Evolutionary conservation across 208 protist species (phyloP), one percentile per base, ranked within the genome.

Genomic region (Endotrypanum monterogeii): DNA sequence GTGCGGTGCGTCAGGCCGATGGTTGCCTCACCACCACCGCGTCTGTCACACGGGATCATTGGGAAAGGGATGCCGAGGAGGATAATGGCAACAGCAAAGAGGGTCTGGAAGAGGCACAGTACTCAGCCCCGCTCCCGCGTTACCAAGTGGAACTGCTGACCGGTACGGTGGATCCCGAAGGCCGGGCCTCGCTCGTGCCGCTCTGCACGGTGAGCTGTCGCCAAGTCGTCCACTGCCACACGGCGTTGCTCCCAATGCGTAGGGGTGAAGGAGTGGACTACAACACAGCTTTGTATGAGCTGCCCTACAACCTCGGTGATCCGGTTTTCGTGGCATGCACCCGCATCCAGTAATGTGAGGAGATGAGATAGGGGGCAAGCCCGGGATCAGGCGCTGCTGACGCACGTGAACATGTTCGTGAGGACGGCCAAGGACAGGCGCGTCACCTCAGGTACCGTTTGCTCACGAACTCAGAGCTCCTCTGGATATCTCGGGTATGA

Each of bases 291-390:
- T 41, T 92, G 37, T 83, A 76, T n/a, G 74, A 83, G 52, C 72
- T 83, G 1, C 23, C 65, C 35, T 92, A 92, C 67, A 61, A 77
- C 20, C 72, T 89, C 7, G 91, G 91, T 20, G 83, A 95, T 57
- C 87, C 89, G 11, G 44, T 95, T 14, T 87, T 95, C 39, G 88
- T 93, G 71, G 86, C 80, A 9, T 94, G 90, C 74, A 82, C 70
- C 5, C 83, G 90, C 11, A 68, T 46, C 2, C 16, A 61, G 37
- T 83, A 68, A 77, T 12, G 9, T 4, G 37, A 28, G 14, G 67
- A 69, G 71, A 77, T 12, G 9, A 6, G 37, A 28, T 14, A 58
- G 69, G 28, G 61, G 20, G 71, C 30, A 14, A 70, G 20, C 16
- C 28, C 28, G 54, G 3, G 66, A 28, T 8, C 30, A 28, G 3